Evolutionary conservation across 2,329 filamentous ascomycete species (phyloP), one percentile per base, ranked within the genome.

Genomic region (Cadophora luteo-olivacea): DNA sequence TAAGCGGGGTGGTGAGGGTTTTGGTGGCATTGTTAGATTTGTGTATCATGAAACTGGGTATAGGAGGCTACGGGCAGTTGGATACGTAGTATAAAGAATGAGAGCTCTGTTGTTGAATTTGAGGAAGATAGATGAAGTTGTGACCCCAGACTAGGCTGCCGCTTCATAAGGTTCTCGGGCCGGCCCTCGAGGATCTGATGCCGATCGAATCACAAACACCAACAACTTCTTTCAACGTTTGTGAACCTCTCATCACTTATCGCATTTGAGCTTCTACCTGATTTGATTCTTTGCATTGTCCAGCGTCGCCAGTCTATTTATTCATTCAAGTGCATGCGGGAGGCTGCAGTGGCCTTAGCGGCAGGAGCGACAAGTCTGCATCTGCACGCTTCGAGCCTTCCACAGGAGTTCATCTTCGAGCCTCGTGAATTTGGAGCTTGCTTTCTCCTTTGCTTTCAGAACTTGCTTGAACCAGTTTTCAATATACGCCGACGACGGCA

Each of bases 1-100:
- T 29, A 89, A 83, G 12, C 80, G 79, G 68, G 76, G 79, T 69
- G 75, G 74, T 3, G 68, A 66, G 3, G 78, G 72, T 25, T 29
- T 41, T 24, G 51, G 29, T 61, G 48, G 55, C 38, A 64, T 64
- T 12, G 24, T 41, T 0, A 22, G 25, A 38, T 33, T n/a, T n/a
- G n/a, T n/a, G n/a, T n/a, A n/a, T n/a, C n/a, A n/a, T n/a, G n/a
- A n/a, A n/a, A n/a, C n/a, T n/a, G n/a, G n/a, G n/a, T n/a, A n/a
- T n/a, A n/a, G n/a, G n/a, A n/a, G n/a, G n/a, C n/a, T n/a, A n/a
- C n/a, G n/a, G n/a, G n/a, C n/a, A n/a, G n/a, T n/a, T n/a, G n/a
- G n/a, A n/a, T n/a, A n/a, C n/a, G n/a, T n/a, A n/a, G n/a, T 24
- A 12, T 41, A 41, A 41, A 41, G 54, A n/a, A 58, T 36, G 54